Evolutionary conservation across 208 protist genomes (phyloP).

Genomic region (Trypanosoma lewisi): DNA sequence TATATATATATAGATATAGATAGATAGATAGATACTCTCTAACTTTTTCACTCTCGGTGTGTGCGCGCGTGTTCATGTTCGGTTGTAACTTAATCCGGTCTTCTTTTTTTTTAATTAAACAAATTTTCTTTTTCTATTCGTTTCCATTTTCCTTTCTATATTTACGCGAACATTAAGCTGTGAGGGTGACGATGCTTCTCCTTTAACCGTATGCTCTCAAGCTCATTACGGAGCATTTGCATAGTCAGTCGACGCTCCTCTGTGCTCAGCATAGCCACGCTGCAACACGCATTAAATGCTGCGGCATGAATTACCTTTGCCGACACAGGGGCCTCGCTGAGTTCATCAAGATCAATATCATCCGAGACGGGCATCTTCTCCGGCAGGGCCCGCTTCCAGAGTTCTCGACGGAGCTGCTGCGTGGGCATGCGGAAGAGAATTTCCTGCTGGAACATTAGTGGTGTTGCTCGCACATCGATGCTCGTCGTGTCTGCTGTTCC

Average conservation of each 20-base stretch:
- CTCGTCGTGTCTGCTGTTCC: slow-evolving; percentile 24
- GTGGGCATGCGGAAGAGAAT: slow-evolving; percentile 62
- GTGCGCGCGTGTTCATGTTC: no score
- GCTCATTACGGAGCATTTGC: slow-evolving; percentile 63
- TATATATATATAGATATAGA: not conserved
- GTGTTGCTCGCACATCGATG: slow-evolving; percentile 50
- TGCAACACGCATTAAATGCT: slow-evolving; percentile 75
- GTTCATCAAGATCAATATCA: slow-evolving; percentile 59
- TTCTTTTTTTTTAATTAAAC: not conserved
- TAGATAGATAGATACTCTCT: not conserved
- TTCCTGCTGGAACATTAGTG: slow-evolving; percentile 54
- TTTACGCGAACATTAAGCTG: slow-evolving; percentile 72
- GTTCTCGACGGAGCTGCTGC: slow-evolving; percentile 49
- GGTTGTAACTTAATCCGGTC: not conserved
- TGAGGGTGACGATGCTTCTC: slow-evolving; percentile 44
- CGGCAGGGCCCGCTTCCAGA: slow-evolving; percentile 75
- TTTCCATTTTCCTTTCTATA: not conserved
- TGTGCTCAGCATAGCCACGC: slow-evolving; percentile 53
- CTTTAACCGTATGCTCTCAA: slow-evolving; percentile 39
- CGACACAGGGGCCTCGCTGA: slow-evolving; percentile 49
- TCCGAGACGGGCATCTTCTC: slow-evolving; percentile 52
- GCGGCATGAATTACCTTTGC: slow-evolving; percentile 76
- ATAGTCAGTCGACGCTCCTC: slow-evolving; percentile 55
- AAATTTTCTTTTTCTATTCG: slow-evolving; percentile 3
- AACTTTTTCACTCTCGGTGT: no score